phyloP scores from a whole-genome alignment of 495 filamentous ascomycete genomes.

The Penicillium cataractarum region DNA sequence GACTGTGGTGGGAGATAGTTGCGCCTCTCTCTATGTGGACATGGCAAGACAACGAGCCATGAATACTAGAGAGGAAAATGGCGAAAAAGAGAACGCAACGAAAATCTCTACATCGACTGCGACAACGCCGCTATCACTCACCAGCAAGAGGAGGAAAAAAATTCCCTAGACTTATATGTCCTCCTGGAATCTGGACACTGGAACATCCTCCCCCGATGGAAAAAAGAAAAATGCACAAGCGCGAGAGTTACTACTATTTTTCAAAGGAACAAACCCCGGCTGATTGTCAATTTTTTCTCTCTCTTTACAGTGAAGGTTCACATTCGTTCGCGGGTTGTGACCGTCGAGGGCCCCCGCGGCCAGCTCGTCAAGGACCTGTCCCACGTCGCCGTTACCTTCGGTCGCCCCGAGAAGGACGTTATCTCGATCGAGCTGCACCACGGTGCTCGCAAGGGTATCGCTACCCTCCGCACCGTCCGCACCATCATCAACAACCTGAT shows the following conservation, averaged over 20 bases:
- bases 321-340: conserved; percentile 95
- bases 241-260: background rate
- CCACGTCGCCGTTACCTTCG: conserved; percentile 95
- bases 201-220: background rate
- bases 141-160: conserved; percentile 16
- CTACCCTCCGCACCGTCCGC: conserved; percentile 95
- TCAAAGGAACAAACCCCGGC: conserved; percentile 11
- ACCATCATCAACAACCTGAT: conserved; percentile 98
- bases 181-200: background rate
- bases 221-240: background rate
- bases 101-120: conserved; percentile 3
- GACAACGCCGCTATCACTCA: conserved; percentile 9
- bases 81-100: background rate
- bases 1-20: conserved; percentile 17
- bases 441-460: conserved; percentile 94
- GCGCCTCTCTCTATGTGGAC: conserved; percentile 13
- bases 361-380: conserved; percentile 95
- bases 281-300: conserved; percentile 38
- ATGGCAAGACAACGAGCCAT: background rate
- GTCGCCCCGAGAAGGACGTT: conserved; percentile 72
- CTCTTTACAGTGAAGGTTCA: conserved; percentile 77
- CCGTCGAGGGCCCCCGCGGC: conserved; percentile 93
- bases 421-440: conserved; percentile 98
- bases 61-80: background rate
- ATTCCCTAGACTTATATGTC: background rate